phyloP scores from a whole-genome alignment of 345 rosid genomes.

The Camelina neglecta region DNA sequence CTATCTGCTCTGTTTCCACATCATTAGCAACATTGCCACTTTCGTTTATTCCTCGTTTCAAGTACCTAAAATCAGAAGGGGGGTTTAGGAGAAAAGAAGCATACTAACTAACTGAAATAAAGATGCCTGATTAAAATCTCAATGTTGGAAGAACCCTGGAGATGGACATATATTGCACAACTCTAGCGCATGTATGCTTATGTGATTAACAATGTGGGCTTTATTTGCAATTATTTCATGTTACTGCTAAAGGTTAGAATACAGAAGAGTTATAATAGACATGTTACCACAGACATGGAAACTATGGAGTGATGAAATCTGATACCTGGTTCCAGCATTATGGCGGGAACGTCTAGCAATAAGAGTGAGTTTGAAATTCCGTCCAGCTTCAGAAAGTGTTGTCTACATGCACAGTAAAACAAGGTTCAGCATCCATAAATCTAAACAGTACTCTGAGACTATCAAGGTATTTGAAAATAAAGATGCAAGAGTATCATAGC shows the following conservation, averaged over 20 bases:
- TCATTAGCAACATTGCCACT: slow-evolving; percentile 97
- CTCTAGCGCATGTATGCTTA: neutral
- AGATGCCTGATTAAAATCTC: slow-evolving; percentile 2
- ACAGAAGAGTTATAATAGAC: neutral
- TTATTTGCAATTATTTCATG: slow-evolving; percentile 3
- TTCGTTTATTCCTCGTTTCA: slow-evolving; percentile 97
- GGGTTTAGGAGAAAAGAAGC: neutral
- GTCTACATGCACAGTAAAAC: slow-evolving; percentile 56
- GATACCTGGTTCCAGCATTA: slow-evolving; percentile 97
- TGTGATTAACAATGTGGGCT: neutral
- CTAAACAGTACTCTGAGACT: slow-evolving; percentile 12
- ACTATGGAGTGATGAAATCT: slow-evolving; percentile 14
- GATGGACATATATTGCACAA: slow-evolving; percentile 9
- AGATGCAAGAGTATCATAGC: slow-evolving; percentile 12
- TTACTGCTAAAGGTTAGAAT: slow-evolving; percentile 8
- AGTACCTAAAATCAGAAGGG: slow-evolving; percentile 60
- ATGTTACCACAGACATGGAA: slow-evolving; percentile 8
- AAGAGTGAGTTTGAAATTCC: slow-evolving; percentile 77
- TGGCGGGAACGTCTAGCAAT: slow-evolving; percentile 99
- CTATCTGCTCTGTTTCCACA: slow-evolving; percentile 98
- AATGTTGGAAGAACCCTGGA: slow-evolving; percentile 5
- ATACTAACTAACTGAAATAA: neutral
- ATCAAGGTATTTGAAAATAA: slow-evolving; percentile 12
- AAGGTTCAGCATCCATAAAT: slow-evolving; percentile 31
- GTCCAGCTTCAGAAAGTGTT: slow-evolving; percentile 73